A percentile compares a stretch with the other conserved stretches of the same genome.
These are phyloP conservation scores for Chaetomium olivaceum DNA, from an alignment of 2,329 filamentous ascomycete genomes.

Conservation along the genomic window DNA sequence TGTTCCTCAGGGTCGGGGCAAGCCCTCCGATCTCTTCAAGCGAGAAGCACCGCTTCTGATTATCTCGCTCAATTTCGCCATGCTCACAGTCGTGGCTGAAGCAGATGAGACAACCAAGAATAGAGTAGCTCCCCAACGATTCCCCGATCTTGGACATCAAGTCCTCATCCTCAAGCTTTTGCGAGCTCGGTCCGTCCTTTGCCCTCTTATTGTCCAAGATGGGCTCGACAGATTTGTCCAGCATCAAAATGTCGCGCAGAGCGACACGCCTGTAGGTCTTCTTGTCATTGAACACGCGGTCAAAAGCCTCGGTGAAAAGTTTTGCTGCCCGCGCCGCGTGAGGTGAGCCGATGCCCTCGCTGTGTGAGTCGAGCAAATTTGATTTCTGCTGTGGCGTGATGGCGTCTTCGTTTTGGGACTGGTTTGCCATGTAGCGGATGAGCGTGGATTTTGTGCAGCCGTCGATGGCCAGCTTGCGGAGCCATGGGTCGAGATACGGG, in stretches of 20 bases:
- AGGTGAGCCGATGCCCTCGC: slow-evolving; percentile 45
- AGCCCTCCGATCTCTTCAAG: slow-evolving; percentile 47
- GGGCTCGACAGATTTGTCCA: slow-evolving; percentile 56
- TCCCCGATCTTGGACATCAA: slow-evolving; percentile 45
- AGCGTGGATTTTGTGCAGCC: slow-evolving; percentile 54
- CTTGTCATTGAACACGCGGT: slow-evolving; percentile 53
- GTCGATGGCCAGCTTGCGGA: slow-evolving; percentile 51
- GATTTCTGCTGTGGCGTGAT: slow-evolving; percentile 58
- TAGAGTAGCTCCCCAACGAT: slow-evolving; percentile 55
- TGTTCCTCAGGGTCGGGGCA: slow-evolving; percentile 34
- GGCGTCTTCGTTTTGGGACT: slow-evolving; percentile 46
- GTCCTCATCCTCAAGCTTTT: slow-evolving; percentile 42
- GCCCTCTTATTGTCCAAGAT: slow-evolving; percentile 56
- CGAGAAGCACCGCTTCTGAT: slow-evolving; percentile 56
- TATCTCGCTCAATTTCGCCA: slow-evolving; percentile 57
- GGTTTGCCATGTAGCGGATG: slow-evolving; percentile 55
- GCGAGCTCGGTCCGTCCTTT: slow-evolving; percentile 42
- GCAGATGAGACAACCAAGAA: slow-evolving; percentile 60
- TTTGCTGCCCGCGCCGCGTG: slow-evolving; percentile 47
- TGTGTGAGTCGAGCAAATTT: slow-evolving; percentile 52
- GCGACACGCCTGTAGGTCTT: slow-evolving; percentile 39
- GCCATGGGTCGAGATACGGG: slow-evolving; percentile 57
- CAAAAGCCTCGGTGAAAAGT: slow-evolving; percentile 59
- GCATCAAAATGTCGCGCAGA: slow-evolving; percentile 53
- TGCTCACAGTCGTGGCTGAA: slow-evolving; percentile 63